Evolutionary conservation across 768 basidiomycete genomes (phyloP).

Genomic region (Mycena alexandri): DNA sequence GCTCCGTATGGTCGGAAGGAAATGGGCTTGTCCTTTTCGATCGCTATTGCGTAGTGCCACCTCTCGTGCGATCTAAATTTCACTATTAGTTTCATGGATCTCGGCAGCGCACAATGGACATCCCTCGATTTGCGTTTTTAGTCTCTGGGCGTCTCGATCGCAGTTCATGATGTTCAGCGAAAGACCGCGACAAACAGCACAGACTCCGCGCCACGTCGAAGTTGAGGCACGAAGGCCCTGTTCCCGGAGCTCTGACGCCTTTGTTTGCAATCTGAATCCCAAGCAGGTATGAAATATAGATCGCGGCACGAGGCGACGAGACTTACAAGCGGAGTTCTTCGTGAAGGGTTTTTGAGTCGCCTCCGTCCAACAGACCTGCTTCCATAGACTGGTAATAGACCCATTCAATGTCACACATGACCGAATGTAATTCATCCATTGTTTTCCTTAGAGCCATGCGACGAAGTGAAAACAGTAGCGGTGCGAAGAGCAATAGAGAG

Average conservation of each 20-base stretch:
- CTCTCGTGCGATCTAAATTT: slow-evolving; percentile 9
- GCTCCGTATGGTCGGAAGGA: background rate
- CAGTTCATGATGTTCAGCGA: slow-evolving; percentile 22
- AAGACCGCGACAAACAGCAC: slow-evolving; percentile 13
- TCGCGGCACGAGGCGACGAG: background rate
- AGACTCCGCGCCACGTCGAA: background rate
- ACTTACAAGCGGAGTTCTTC: slow-evolving; percentile 5
- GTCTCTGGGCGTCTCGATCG: background rate
- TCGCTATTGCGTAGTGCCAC: background rate
- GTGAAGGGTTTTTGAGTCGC: background rate
- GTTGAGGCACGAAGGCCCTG: slow-evolving; percentile 19
- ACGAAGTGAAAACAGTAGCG: slow-evolving; percentile 3
- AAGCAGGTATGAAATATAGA: background rate
- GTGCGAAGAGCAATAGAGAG: background rate
- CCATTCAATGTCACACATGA: slow-evolving; percentile 8
- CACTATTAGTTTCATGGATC: background rate
- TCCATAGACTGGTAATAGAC: slow-evolving; percentile 10
- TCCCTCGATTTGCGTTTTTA: slow-evolving; percentile 24
- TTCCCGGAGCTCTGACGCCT: slow-evolving; percentile 25
- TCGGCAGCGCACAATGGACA: background rate
- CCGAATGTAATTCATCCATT: background rate
- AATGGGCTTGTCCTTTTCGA: background rate
- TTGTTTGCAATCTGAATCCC: slow-evolving; percentile 13
- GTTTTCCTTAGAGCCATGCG: background rate
- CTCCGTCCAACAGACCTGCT: slow-evolving; percentile 7